Evolutionary conservation across 2,329 filamentous ascomycete species (phyloP).

Genomic region (Ceratocystis eucalypticola): DNA sequence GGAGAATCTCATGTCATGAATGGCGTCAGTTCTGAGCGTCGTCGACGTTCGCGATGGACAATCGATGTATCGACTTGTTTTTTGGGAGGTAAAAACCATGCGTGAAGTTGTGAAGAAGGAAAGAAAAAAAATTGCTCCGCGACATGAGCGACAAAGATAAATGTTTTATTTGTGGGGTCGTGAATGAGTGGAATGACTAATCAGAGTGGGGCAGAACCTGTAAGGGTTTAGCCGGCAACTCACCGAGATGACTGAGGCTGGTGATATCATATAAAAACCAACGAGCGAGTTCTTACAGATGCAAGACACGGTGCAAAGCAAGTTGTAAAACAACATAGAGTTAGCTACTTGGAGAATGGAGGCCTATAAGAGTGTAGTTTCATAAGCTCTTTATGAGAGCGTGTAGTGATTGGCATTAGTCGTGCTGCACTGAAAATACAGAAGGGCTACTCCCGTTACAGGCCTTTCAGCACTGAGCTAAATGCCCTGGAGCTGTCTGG

Average conservation of each 20-base stretch:
- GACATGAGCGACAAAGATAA: slow-evolving; percentile 9
- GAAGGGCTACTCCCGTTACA: neutral
- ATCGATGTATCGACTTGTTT: neutral
- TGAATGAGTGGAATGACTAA: slow-evolving; percentile 12
- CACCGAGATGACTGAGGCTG: neutral
- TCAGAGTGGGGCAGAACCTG: neutral
- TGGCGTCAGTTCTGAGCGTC: too few species aligned
- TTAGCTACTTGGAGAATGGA: too few species aligned
- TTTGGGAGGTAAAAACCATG: neutral
- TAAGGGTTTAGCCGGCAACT: slow-evolving; percentile 5
- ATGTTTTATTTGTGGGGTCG: slow-evolving; percentile 14
- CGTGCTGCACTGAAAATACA: neutral
- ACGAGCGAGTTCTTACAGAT: neutral
- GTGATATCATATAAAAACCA: neutral
- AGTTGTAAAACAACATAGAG: neutral
- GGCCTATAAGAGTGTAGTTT: too few species aligned
- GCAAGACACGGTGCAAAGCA: neutral
- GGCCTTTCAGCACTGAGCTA: neutral
- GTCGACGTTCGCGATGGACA: neutral
- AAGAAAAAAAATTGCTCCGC: neutral
- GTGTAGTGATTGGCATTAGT: neutral
- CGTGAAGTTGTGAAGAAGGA: neutral
- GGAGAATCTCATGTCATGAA: too few species aligned
- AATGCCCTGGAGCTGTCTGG: neutral
- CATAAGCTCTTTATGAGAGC: too few species aligned